Evolutionary conservation across 2,329 filamentous ascomycete species (phyloP).

Genomic region (Triangularia setosa): DNA sequence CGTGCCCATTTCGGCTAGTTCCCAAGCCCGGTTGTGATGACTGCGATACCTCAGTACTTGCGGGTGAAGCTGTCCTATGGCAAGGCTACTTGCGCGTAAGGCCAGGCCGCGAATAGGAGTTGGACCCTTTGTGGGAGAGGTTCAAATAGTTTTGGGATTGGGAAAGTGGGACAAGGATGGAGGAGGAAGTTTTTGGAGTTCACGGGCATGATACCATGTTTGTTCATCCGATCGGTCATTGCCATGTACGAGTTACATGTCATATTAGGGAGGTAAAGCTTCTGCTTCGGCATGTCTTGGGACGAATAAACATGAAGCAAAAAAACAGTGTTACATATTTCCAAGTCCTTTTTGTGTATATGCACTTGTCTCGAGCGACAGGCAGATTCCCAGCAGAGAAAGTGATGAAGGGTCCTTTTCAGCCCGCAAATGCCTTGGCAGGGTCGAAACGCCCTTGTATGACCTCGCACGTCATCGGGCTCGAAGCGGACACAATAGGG

Average conservation of each 20-base stretch:
- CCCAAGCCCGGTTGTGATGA: neutral
- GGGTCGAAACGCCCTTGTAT: constrained; percentile 3
- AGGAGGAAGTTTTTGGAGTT: neutral
- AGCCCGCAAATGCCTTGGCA: neutral
- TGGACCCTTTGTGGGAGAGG: neutral
- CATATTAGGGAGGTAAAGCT: neutral
- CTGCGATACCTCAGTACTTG: neutral
- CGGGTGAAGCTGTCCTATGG: neutral
- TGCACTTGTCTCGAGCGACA: neutral
- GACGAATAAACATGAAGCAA: neutral
- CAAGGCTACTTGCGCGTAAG: neutral
- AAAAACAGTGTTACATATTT: neutral
- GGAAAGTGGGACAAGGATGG: neutral
- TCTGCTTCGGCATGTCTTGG: neutral
- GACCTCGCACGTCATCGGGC: constrained; percentile 5
- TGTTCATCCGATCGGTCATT: neutral
- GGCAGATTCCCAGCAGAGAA: neutral
- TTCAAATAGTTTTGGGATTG: neutral
- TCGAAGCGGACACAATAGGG: neutral
- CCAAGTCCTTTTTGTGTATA: neutral
- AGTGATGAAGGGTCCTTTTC: neutral
- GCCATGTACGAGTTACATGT: neutral
- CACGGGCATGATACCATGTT: constrained; percentile 1
- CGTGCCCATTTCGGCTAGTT: constrained; percentile 70
- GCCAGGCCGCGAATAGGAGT: neutral